These are phyloP conservation scores for Lenwebbia sp. DNA, from an alignment of 345 rosid genomes.

Conservation along the genomic window DNA sequence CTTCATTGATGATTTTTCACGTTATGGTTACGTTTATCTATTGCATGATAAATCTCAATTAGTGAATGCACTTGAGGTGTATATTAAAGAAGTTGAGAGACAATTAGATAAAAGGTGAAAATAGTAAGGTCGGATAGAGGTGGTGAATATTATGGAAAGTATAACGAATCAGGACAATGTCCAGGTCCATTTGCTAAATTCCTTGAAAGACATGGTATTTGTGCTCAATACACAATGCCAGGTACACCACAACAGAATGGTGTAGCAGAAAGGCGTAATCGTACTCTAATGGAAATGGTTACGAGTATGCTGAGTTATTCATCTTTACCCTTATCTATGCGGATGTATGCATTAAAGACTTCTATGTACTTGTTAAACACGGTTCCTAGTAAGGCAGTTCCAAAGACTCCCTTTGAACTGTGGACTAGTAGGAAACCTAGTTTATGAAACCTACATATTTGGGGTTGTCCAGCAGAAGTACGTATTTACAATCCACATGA, in stretches of 20 bases:
- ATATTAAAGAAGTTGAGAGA: neutral
- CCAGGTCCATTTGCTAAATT: neutral
- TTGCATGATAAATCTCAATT: neutral
- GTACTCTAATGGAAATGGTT: neutral
- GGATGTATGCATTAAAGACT: too few relatives aligned
- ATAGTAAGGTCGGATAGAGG: neutral
- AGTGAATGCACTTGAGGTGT: neutral
- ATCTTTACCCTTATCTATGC: neutral
- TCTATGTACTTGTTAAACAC: too few relatives aligned
- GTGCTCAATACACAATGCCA: neutral
- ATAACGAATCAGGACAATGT: neutral
- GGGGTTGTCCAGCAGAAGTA: too few relatives aligned
- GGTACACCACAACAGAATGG: neutral
- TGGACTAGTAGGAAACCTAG: neutral
- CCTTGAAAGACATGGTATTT: neutral
- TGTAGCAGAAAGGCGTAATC: neutral
- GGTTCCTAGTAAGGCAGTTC: neutral
- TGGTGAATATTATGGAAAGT: neutral
- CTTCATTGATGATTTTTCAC: neutral
- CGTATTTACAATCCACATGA: too few relatives aligned
- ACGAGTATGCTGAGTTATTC: neutral
- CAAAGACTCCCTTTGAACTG: neutral
- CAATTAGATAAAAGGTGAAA: neutral
- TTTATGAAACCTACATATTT: neutral
- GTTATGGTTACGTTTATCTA: neutral